Evolutionary conservation across 1,139 yeast species (phyloP), one percentile per base, ranked within the genome.

Genomic region (Candida anutae): DNA sequence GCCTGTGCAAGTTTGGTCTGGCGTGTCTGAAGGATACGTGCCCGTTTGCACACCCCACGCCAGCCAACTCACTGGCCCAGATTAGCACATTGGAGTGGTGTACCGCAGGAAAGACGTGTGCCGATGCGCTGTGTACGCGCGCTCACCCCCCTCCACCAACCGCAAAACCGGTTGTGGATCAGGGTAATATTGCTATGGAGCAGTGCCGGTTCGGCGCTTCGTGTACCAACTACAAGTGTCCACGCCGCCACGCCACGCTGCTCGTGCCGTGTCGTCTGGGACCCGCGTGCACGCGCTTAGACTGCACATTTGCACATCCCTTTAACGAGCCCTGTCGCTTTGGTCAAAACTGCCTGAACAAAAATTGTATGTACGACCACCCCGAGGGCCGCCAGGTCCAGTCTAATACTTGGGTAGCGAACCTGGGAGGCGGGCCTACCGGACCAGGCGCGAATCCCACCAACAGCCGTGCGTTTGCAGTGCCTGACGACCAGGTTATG

Each of bases 21-120:
- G 57, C 74, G 29, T 85, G 95, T 54, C 64, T 81, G 17, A 82
- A 81, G 46, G 85, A 77, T 35, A 56, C 71, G 37, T 85, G 95
- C 59, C 85, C 87, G 15, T 84, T 78, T 59, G 95, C 88, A 16
- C 95, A 85, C 48, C 95, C 95, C 26, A 83, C 95, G 1, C 93
- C 94, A 1, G 82, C 85, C 11, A 83, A 81, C 51, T 73, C 69
- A 34, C 74, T 70, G 34, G 85, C 87, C 15, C 74, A 76, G 42
- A 84, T 85, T 21, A 61, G 70, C 15, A 68, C 69, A 13, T 59
- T 75, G 32, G 78, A 76, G 39, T 83, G 94, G 94, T 85, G 95
- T 59, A 61, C 77, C 16, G 74, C 64, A 27, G 85, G 83, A 36
- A 69, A 77, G 38, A 54, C 57, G 17, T 85, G 95, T 58, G 45